Percentiles rank a stretch among this genome's conserved stretches.
These are phyloP conservation scores for Ascochyta lentis DNA, from an alignment of 2,329 filamentous ascomycete species.

Conservation along the genomic window DNA sequence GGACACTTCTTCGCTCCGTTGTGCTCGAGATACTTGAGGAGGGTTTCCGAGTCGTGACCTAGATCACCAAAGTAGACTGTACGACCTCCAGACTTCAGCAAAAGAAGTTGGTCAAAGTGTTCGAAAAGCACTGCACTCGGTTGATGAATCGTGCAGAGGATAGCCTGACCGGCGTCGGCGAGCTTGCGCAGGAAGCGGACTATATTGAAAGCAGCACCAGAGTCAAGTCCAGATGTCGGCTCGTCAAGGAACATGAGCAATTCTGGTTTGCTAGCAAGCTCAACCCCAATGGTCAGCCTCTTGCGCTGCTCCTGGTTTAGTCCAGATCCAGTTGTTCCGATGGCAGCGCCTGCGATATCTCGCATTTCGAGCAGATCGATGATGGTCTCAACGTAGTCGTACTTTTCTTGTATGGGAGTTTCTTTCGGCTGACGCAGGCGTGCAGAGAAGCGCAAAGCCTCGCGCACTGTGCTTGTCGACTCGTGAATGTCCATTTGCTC, in stretches of 20 bases:
- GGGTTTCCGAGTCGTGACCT: conserved; percentile 49
- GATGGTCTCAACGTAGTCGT: conserved; percentile 70
- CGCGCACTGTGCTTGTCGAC: conserved; percentile 66
- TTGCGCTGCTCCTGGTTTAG: conserved; percentile 71
- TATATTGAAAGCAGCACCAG: conserved; percentile 70
- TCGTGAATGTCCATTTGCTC: conserved; percentile 71
- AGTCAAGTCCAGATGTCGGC: conserved; percentile 76
- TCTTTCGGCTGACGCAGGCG: conserved; percentile 67
- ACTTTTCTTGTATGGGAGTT: conserved; percentile 65
- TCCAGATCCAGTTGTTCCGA: conserved; percentile 60
- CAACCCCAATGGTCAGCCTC: conserved; percentile 68
- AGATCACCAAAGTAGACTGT: conserved; percentile 72
- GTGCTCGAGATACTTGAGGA: conserved; percentile 59
- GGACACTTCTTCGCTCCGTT: conserved; percentile 62
- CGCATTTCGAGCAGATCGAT: conserved; percentile 69
- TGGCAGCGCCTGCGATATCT: conserved; percentile 68
- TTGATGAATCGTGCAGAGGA: conserved; percentile 74
- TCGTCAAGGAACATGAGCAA: conserved; percentile 79
- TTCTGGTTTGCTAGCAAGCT: conserved; percentile 70
- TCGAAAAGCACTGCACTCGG: conserved; percentile 71
- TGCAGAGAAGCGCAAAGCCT: conserved; percentile 69
- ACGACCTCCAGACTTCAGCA: conserved; percentile 69
- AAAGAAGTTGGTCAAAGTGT: conserved; percentile 69
- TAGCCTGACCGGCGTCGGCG: conserved; percentile 69
- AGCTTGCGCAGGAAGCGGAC: conserved; percentile 71